Conservation (phyloP, 2,329 filamentous ascomycete species). For the Penicillium sp. region DNA sequence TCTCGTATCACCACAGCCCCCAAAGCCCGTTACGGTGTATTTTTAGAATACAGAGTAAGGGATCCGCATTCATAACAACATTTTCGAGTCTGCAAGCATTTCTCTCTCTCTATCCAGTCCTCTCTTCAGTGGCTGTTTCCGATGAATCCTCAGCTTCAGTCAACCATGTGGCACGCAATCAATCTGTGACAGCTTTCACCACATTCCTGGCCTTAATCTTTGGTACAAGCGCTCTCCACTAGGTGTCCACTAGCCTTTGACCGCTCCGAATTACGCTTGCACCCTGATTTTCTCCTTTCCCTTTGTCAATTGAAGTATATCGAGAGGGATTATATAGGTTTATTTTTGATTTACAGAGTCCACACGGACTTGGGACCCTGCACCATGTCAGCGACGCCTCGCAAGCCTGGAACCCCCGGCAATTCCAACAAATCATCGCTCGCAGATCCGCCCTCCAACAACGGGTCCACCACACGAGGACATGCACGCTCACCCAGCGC, state of each 20-base stretch:
- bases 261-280: conserved; percentile 23
- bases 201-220: conserved; percentile 13
- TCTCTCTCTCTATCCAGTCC: conserved; percentile 19
- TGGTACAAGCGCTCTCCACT: conserved; percentile 24
- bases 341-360: conserved; percentile 13
- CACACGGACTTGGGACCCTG: conserved; percentile 17
- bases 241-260: conserved; percentile 27
- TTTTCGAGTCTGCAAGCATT: conserved; percentile 18
- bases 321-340: background rate
- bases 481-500: conserved; percentile 54
- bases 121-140: conserved; percentile 14
- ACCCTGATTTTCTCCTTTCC: conserved; percentile 11
- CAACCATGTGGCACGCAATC: conserved; percentile 26
- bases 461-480: conserved; percentile 40
- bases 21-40: conserved; percentile 20
- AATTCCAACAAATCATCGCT: conserved; percentile 35
- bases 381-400: conserved; percentile 47
- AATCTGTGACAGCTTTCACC: conserved; percentile 24
- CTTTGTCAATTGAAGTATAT: background rate
- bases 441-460: conserved; percentile 32
- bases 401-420: conserved; percentile 43
- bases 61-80: conserved; percentile 27
- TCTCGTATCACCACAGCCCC: conserved; percentile 16
- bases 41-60: conserved; percentile 27
- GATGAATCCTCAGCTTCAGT: conserved; percentile 20